Conservation (phyloP, 1,284 basidiomycete genomes). For the Cutaneotrichosporon cyanovorans region DNA sequence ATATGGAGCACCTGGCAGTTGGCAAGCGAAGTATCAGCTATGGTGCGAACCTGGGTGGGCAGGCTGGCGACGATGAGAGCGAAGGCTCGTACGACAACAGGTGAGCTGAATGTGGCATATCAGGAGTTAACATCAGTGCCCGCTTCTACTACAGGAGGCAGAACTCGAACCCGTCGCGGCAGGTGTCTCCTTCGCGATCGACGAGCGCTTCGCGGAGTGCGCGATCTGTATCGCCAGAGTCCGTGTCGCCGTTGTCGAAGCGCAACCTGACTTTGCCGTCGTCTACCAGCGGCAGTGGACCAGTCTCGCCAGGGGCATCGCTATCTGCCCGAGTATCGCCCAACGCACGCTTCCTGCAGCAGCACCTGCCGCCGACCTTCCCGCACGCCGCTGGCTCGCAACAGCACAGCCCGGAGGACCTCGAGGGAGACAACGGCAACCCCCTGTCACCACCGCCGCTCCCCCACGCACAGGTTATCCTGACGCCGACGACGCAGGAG, state of each 20-base stretch:
- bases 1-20: neutral
- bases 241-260: conserved; percentile 12
- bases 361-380: conserved; percentile 39
- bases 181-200: conserved; percentile 32
- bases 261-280: conserved; percentile 23
- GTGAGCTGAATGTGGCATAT: conserved; percentile 14
- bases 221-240: conserved; percentile 7
- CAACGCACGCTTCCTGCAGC: conserved; percentile 38
- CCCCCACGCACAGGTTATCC: conserved; percentile 35
- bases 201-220: conserved; percentile 5
- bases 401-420: conserved; percentile 1
- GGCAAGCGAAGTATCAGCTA: neutral
- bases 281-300: too few relatives aligned
- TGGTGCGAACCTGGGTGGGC: neutral
- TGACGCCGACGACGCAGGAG: conserved; percentile 47
- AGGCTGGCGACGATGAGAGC: conserved; percentile 3
- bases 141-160: conserved; percentile 42
- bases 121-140: conserved; percentile 25
- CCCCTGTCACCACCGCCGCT: neutral
- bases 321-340: conserved; percentile 33
- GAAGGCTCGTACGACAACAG: conserved; percentile 36
- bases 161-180: conserved; percentile 26
- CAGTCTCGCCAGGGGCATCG: conserved; percentile 10
- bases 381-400: conserved; percentile 10
- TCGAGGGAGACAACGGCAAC: too few relatives aligned